These are phyloP conservation scores for Cyberlindnera bimundalis DNA, from an alignment of 805 yeast species.

Conservation along the genomic window DNA sequence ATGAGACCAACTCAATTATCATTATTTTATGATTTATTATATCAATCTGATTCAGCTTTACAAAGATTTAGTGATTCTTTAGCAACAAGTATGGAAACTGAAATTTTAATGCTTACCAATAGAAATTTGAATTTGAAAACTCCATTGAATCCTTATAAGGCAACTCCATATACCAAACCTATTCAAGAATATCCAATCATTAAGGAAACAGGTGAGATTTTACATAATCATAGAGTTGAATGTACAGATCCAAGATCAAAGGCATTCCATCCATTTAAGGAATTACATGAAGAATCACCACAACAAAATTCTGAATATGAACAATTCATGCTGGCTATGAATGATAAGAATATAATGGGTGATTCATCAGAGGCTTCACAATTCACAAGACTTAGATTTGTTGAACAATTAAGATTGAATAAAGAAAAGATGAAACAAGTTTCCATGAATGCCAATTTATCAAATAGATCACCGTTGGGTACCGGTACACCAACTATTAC, in stretches of 20 bases:
- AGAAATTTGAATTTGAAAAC: conserved; percentile 75
- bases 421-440: conserved; percentile 51
- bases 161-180: conserved; percentile 42
- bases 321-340: conserved; percentile 76
- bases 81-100: conserved; percentile 84
- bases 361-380: conserved; percentile 43
- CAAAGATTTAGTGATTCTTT: conserved; percentile 71
- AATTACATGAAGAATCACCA: conserved; percentile 61
- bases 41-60: conserved; percentile 73
- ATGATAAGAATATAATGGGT: conserved; percentile 41
- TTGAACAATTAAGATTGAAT: conserved; percentile 79
- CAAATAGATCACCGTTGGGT: conserved; percentile 16
- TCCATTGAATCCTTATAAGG: conserved; percentile 64
- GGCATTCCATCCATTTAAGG: conserved; percentile 41
- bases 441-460: conserved; percentile 30
- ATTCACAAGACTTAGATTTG: conserved; percentile 81
- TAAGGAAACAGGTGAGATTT: conserved; percentile 29
- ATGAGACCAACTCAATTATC: conserved; percentile 79
- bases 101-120: conserved; percentile 71
- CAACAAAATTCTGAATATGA: conserved; percentile 87
- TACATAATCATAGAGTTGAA: conserved; percentile 40
- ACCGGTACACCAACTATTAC: conserved; percentile 14
- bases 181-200: conserved; percentile 41
- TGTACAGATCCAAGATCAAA: conserved; percentile 34
- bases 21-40: conserved; percentile 77